Evolutionary conservation across 495 filamentous ascomycete genomes (phyloP).

Genomic region (Penicillium bovifimosum): DNA sequence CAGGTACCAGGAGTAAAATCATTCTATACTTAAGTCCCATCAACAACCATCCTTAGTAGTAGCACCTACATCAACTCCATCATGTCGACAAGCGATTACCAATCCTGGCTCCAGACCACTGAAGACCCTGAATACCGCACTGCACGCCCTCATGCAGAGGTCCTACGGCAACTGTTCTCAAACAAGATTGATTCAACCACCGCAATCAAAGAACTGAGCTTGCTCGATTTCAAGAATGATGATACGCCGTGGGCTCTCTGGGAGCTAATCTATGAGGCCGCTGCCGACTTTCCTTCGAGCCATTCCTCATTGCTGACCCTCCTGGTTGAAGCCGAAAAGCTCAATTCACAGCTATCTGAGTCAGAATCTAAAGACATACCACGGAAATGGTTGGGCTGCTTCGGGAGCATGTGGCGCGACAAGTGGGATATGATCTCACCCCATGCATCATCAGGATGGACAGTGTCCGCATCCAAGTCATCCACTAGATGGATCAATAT

Average conservation of each 20-base stretch:
- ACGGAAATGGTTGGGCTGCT: background rate
- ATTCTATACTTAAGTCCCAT: background rate
- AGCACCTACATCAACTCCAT: background rate
- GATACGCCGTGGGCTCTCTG: slow-evolving; percentile 2
- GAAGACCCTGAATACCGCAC: background rate
- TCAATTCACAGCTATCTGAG: background rate
- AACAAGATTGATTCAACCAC: background rate
- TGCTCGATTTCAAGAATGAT: background rate
- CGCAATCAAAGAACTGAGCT: background rate
- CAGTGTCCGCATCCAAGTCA: background rate
- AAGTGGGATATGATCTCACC: slow-evolving; percentile 1
- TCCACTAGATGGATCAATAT: background rate
- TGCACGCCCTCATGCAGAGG: background rate
- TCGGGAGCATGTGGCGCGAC: slow-evolving; percentile 1
- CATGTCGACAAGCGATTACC: background rate
- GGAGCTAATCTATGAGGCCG: background rate
- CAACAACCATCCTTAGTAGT: background rate
- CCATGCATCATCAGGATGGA: background rate
- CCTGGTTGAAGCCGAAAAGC: background rate
- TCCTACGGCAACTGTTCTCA: background rate
- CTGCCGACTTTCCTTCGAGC: background rate
- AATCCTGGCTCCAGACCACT: background rate
- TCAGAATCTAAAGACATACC: background rate
- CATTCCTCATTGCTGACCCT: background rate
- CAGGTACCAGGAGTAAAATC: background rate